Evolutionary conservation across 1,139 yeast species (phyloP), one percentile per base, ranked within the genome.

Genomic region (Debaryomyces psychrophilus): DNA sequence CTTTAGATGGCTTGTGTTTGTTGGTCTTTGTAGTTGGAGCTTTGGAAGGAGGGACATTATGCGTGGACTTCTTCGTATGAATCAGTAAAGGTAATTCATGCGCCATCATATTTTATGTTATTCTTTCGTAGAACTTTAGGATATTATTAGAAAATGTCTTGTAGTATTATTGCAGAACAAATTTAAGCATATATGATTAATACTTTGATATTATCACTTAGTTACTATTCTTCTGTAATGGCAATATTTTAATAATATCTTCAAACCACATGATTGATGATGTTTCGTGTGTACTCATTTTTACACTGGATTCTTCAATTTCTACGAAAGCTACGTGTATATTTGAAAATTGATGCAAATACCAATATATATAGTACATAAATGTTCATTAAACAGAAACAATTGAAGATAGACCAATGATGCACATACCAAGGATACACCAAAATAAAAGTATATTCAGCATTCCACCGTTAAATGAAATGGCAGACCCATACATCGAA

Each of bases 401-500:
- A 14, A 59, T 48, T 8, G 59, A 52, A 5, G 73, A 61, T 17
- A 67, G 44, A 4, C 75, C 75, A 39, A 75, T 73, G 3, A 70
- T 54, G 15, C 61, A 48, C 56, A 79, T 72, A 4, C 87, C 87
- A 5, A 69, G 41, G 20, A 79, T 57, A 48, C 77, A 68, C 84
- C 85, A 81, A n/a, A 67, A 51, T 50, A 83, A 64, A 1, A 81
- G 84, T 37, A 64, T 68, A 41, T 76, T 79, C 48, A 78, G 77
- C 35, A 73, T 67, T 5, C 90, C 90, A 8, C 90, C 89, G 23
- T 38, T 20, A 64, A 85, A 87, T 1, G 81, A 71, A 15, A 87
- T 80, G 1, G 93, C 85, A 27, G 89, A 79, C 0, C 90, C 86
- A 62, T 88, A 86, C 96, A 92, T 88, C 52, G 92, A 92, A 38